A percentile compares a stretch with the other conserved stretches of the same genome.
Evolutionary conservation across 495 filamentous ascomycete genomes (phyloP).

Genomic region (Aspergillus campestris): DNA sequence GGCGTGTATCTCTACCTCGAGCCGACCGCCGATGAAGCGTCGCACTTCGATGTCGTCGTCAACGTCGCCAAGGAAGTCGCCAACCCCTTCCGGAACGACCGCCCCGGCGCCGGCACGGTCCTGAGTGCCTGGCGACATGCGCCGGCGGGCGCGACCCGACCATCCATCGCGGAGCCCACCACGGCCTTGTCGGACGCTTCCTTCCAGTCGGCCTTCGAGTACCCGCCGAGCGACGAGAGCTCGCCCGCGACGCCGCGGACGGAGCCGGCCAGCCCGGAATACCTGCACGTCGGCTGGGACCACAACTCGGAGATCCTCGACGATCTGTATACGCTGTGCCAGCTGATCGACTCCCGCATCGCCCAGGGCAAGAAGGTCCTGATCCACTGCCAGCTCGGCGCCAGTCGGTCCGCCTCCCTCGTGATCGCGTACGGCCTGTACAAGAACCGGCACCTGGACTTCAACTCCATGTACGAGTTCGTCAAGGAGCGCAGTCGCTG

Average conservation of each 20-base stretch:
- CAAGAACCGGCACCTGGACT: constrained; percentile 75
- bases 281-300: constrained; percentile 94
- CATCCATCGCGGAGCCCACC: constrained; percentile 52
- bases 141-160: constrained; percentile 23
- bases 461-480: constrained; percentile 86
- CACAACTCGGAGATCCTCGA: constrained; percentile 93
- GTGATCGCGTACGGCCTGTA: constrained; percentile 95
- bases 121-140: constrained; percentile 35
- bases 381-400: constrained; percentile 92
- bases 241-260: constrained; percentile 47
- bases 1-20: constrained; percentile 89
- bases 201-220: constrained; percentile 66
- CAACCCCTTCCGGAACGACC: constrained; percentile 62
- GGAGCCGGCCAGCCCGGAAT: constrained; percentile 59
- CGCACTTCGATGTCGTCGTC: constrained; percentile 82
- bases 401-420: constrained; percentile 90
- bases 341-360: constrained; percentile 73
- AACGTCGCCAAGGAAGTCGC: constrained; percentile 92
- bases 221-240: constrained; percentile 35
- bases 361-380: constrained; percentile 77
- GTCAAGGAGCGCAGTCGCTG: constrained; percentile 86
- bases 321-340: constrained; percentile 76
- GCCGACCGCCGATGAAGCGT: constrained; percentile 76
- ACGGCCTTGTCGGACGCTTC: constrained; percentile 62
- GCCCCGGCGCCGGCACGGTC: constrained; percentile 30